phyloP scores from a whole-genome alignment of 225 moss, liverwort and hornwort genomes.

The Polytrichum commune region DNA sequence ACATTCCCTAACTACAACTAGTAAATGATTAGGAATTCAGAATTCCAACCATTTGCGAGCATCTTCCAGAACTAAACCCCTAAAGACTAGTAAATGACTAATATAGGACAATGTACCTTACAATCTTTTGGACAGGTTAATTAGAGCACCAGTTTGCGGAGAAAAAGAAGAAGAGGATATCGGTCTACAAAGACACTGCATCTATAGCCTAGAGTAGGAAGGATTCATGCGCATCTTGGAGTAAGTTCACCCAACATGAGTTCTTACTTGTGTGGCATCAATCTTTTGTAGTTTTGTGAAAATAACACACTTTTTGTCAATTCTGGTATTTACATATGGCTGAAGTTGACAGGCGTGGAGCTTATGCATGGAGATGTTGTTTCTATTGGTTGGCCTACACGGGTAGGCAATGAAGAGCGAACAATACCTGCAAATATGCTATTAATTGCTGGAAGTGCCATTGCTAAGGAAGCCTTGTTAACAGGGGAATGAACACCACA shows the following conservation, averaged over 20 bases:
- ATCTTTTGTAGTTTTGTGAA: background rate
- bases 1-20: too few species aligned
- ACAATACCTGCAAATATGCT: constrained; percentile 98
- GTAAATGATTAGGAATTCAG: too few species aligned
- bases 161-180: too few species aligned
- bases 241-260: constrained; percentile 33
- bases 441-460: constrained; percentile 86
- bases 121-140: too few species aligned
- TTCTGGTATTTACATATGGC: constrained; percentile 61
- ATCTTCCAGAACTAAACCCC: too few species aligned
- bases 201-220: too few species aligned
- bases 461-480: constrained; percentile 91
- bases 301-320: background rate
- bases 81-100: too few species aligned
- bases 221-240: background rate
- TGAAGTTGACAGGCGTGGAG: constrained; percentile 90
- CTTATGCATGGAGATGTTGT: constrained; percentile 95
- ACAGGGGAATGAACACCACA: constrained; percentile 99
- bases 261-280: background rate
- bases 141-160: too few species aligned
- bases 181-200: too few species aligned
- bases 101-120: too few species aligned
- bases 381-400: constrained; percentile 92
- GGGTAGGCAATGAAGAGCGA: constrained; percentile 87
- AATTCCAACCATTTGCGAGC: too few species aligned